Conservation (phyloP, 768 basidiomycete species). For the Sporobolomyces phaffii region DNA sequence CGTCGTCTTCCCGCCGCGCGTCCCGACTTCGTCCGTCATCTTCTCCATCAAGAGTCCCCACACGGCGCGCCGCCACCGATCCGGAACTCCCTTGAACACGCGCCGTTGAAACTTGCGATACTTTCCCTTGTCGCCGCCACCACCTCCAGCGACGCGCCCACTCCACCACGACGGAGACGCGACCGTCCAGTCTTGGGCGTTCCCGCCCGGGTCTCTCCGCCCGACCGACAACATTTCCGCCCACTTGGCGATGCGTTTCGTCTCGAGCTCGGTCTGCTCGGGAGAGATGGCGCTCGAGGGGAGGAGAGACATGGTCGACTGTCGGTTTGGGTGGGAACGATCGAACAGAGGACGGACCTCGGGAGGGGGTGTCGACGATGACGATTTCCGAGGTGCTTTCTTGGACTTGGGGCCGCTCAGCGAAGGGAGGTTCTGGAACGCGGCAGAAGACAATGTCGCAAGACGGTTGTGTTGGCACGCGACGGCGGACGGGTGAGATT, state of each 20-base stretch:
- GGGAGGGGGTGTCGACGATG: slow-evolving; percentile 47
- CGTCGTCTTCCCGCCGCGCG: background rate
- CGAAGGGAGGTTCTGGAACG: slow-evolving; percentile 58
- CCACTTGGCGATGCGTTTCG: slow-evolving; percentile 81
- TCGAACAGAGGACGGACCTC: slow-evolving; percentile 49
- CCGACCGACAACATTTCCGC: slow-evolving; percentile 68
- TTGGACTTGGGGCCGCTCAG: slow-evolving; percentile 44
- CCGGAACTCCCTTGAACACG: slow-evolving; percentile 91
- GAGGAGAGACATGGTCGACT: slow-evolving; percentile 42
- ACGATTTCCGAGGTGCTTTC: slow-evolving; percentile 30
- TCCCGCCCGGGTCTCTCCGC: slow-evolving; percentile 67
- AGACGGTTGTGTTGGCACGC: slow-evolving; percentile 64
- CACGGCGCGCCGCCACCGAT: slow-evolving; percentile 85
- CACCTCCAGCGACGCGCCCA: background rate
- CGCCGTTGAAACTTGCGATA: slow-evolving; percentile 53
- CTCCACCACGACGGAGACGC: slow-evolving; percentile 13
- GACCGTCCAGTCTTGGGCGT: slow-evolving; percentile 67
- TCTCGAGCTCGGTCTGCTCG: slow-evolving; percentile 57
- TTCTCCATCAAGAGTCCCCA: slow-evolving; percentile 55
- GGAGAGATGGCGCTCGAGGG: slow-evolving; percentile 44
- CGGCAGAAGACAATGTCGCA: slow-evolving; percentile 60
- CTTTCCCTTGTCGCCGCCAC: slow-evolving; percentile 27
- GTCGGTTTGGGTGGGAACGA: slow-evolving; percentile 32
- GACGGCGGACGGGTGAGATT: slow-evolving; percentile 53
- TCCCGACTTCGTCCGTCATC: slow-evolving; percentile 15